Conservation (phyloP, 106 monocot genomes). For the Platanthera guangdongensis region DNA sequence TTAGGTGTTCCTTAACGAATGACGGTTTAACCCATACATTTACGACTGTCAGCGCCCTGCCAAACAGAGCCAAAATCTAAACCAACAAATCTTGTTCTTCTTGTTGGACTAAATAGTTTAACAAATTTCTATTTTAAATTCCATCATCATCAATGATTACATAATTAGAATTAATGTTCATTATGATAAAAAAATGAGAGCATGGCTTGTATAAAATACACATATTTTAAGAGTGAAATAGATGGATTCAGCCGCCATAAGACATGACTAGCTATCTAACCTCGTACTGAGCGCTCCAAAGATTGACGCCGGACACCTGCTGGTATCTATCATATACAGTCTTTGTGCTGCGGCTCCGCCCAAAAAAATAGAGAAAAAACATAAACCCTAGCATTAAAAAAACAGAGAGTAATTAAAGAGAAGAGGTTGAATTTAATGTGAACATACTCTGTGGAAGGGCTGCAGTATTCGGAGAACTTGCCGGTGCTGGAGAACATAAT, state of each 20-base stretch:
- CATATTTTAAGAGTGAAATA: not conserved
- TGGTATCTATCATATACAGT: conserved; percentile 60
- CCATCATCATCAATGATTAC: not conserved
- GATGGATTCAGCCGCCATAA: not conserved
- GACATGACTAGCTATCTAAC: conserved; percentile 4
- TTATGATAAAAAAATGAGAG: too few species aligned
- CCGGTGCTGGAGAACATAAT: conserved; percentile 30
- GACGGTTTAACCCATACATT: too few species aligned
- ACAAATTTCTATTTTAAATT: too few species aligned
- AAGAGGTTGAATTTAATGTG: not conserved
- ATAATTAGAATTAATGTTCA: too few species aligned
- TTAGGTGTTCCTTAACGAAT: too few species aligned
- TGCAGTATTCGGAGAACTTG: conserved; percentile 24
- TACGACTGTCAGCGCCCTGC: too few species aligned
- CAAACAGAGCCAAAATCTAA: too few species aligned
- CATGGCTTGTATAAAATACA: too few species aligned
- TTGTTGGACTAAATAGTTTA: too few species aligned
- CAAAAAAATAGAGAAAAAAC: not conserved
- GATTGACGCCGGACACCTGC: conserved; percentile 38
- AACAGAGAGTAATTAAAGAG: not conserved
- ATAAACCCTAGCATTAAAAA: not conserved
- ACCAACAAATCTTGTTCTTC: too few species aligned
- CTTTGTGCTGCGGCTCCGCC: conserved; percentile 39
- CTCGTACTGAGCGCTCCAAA: conserved; percentile 72
- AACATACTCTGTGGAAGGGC: conserved; percentile 13